A percentile compares a stretch with the other conserved stretches of the same genome.
These are phyloP conservation scores for Atkinsonella texensis DNA, from an alignment of 2,329 filamentous ascomycete genomes.

Conservation along the genomic window DNA sequence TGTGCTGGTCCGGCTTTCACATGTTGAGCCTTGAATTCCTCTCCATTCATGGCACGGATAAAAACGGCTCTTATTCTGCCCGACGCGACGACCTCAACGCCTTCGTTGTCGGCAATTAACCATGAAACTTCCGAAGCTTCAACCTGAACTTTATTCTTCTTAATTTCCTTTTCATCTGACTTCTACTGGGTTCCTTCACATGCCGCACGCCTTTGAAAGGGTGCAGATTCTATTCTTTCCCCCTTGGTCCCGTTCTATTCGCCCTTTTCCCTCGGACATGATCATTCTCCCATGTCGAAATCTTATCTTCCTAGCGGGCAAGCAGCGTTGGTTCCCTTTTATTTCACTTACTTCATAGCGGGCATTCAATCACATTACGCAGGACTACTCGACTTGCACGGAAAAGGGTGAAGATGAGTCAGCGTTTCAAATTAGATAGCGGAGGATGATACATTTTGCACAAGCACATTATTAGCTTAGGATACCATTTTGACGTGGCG, in stretches of 20 bases:
- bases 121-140: background rate
- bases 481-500: conserved; percentile 8
- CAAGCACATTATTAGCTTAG: background rate
- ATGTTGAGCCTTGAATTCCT: background rate
- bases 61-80: background rate
- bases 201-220: background rate
- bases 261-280: background rate
- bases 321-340: background rate
- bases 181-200: background rate
- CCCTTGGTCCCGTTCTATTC: background rate
- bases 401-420: background rate
- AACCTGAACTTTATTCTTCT: background rate
- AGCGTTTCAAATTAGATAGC: background rate
- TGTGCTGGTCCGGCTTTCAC: conserved; percentile 3
- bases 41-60: background rate
- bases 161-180: background rate
- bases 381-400: background rate
- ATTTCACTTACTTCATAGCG: background rate
- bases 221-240: background rate
- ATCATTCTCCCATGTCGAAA: background rate
- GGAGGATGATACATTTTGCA: background rate
- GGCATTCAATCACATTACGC: background rate
- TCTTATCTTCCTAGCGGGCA: background rate
- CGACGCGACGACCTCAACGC: background rate
- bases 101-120: background rate